phyloP scores from a whole-genome alignment of 192 early-diverging fungal genomes.

The Umbelopsis sp. region DNA sequence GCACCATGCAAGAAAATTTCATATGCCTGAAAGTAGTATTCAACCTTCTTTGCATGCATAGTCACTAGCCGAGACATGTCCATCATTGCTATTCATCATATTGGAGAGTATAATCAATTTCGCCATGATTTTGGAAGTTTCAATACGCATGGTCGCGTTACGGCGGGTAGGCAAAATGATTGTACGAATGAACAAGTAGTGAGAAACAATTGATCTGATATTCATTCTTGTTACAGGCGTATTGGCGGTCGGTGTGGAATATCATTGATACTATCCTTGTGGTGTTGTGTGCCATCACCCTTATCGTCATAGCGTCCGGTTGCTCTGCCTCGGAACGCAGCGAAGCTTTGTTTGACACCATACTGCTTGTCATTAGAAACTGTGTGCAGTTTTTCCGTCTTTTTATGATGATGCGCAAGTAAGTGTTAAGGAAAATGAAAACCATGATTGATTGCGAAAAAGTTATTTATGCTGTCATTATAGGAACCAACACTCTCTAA shows the following conservation, averaged over 20 bases:
- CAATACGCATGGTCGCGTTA: slow-evolving; percentile 64
- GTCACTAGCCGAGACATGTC: slow-evolving; percentile 42
- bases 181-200: not conserved
- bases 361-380: slow-evolving; percentile 76
- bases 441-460: not conserved
- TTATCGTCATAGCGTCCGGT: slow-evolving; percentile 66
- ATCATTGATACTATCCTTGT: slow-evolving; percentile 73
- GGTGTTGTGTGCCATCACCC: slow-evolving; percentile 65
- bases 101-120: slow-evolving; percentile 72
- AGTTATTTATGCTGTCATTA: not conserved
- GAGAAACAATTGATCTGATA: not conserved
- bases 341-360: slow-evolving; percentile 74
- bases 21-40: not conserved
- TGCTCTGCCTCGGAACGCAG: slow-evolving; percentile 65
- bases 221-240: slow-evolving; percentile 37
- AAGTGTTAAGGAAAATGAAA: slow-evolving; percentile 14
- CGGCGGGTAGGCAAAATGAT: slow-evolving; percentile 49
- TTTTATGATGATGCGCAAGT: slow-evolving; percentile 68
- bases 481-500: slow-evolving; percentile 36
- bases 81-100: slow-evolving; percentile 67
- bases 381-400: slow-evolving; percentile 69
- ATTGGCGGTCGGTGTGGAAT: slow-evolving; percentile 73
- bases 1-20: not conserved
- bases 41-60: not conserved
- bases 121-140: slow-evolving; percentile 78